Conservation (phyloP, 352 stramenopile species). For the Phytophthora niederhauseri region DNA sequence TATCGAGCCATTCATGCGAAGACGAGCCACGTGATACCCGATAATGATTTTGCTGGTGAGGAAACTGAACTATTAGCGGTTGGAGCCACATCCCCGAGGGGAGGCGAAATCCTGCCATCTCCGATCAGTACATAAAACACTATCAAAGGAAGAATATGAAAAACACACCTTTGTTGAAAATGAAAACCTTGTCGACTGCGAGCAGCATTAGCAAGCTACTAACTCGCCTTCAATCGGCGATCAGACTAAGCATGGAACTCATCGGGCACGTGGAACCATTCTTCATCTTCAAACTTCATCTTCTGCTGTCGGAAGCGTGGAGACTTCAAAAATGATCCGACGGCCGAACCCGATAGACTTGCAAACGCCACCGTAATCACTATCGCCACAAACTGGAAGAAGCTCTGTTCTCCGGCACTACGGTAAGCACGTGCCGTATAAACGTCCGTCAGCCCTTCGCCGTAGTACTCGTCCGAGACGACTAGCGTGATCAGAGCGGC, state of each 20-base stretch:
- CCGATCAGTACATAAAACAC: slow-evolving; percentile 12
- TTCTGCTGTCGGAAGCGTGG: slow-evolving; percentile 54
- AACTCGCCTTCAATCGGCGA: too few species aligned
- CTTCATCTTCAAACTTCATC: slow-evolving; percentile 59
- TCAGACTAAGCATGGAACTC: neutral
- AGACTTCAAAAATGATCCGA: slow-evolving; percentile 45
- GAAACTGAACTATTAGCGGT: slow-evolving; percentile 27
- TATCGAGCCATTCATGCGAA: slow-evolving; percentile 45
- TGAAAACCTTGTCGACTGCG: neutral
- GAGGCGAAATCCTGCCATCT: slow-evolving; percentile 13
- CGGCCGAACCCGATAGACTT: slow-evolving; percentile 34
- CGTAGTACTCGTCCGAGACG: slow-evolving; percentile 56
- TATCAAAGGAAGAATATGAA: neutral
- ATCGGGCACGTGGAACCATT: slow-evolving; percentile 62
- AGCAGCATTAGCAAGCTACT: too few species aligned
- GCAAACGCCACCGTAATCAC: slow-evolving; percentile 42
- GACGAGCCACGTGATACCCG: slow-evolving; percentile 49
- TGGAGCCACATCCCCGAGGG: slow-evolving; percentile 22
- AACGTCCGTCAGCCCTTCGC: slow-evolving; percentile 39
- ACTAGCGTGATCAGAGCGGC: slow-evolving; percentile 52
- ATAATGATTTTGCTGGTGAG: slow-evolving; percentile 26
- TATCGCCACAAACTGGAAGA: slow-evolving; percentile 54
- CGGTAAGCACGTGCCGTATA: slow-evolving; percentile 49
- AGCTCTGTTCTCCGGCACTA: slow-evolving; percentile 40
- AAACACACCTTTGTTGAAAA: neutral